Evolutionary conservation across 306 rosid species (phyloP), one percentile per base, ranked within the genome.

Genomic region (Acacia crassicarpa): DNA sequence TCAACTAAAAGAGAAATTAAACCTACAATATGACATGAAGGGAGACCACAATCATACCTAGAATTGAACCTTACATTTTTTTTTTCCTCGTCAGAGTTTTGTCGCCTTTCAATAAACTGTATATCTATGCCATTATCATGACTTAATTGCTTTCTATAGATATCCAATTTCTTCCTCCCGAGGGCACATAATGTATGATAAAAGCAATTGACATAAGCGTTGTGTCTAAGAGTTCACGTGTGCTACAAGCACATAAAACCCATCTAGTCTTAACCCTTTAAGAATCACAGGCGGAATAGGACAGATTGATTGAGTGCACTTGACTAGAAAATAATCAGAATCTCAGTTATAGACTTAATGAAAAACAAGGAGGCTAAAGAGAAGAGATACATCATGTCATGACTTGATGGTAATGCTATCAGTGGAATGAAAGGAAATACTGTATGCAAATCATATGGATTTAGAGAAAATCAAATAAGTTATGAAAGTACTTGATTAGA

Each of bases 401-500:
- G 41, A 83, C 77, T 56, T 16, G 58, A 51, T 19, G n/a, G 8
- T 22, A 51, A 51, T 22, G 22, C 58, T 51, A 17, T 16, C 22
- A 16, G 22, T 51, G 58, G 58, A 51, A 51, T 7, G 8, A 16
- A 16, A 4, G 8, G 58, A 5, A 44, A 15, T 51, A 22, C 58
- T 51, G 58, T 51, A 16, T 14, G n/a, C 5, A 51, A 51, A 16
- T 51, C 8, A 51, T 16, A 5, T 17, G 4, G 22, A 51, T 51
- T 17, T 5, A 5, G 20, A 51, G 58, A 17, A 51, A 51, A 51
- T 51, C 58, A 51, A 5, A 51, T 51, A 16, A 17, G 58, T 16
- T 51, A 4, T 51, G n/a, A 17, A n/a, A 5, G 35, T 88, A 91
- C 97, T 79, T 74, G 83, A 83, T 70, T 22, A 74, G 78, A 73